These are phyloP conservation scores for Ceratocystis lukuohia DNA, from an alignment of 2,329 filamentous ascomycete genomes.

Conservation along the genomic window DNA sequence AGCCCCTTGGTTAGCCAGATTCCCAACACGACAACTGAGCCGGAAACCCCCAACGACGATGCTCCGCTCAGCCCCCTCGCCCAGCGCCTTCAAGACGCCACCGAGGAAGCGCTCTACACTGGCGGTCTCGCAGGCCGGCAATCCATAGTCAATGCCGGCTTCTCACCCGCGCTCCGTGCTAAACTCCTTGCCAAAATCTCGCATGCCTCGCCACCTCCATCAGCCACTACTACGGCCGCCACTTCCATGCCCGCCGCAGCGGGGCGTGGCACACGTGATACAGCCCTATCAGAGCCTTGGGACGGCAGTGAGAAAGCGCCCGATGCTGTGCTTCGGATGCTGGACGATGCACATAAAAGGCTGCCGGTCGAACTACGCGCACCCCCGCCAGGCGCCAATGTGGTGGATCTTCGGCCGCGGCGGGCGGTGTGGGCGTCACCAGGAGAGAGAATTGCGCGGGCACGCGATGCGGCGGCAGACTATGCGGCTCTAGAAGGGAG, in stretches of 20 bases:
- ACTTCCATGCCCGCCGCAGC: conserved; percentile 38
- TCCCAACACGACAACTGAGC: neutral
- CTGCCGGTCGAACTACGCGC: conserved; percentile 39
- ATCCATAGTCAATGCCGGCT: conserved; percentile 48
- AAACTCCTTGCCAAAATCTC: conserved; percentile 44
- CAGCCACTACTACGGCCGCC: neutral
- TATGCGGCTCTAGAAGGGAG: conserved; percentile 30
- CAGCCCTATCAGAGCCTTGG: conserved; percentile 61
- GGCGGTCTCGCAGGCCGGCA: conserved; percentile 46
- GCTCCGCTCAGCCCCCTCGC: conserved; percentile 22
- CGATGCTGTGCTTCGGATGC: conserved; percentile 72
- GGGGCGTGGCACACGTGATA: conserved; percentile 52
- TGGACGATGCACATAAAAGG: conserved; percentile 63
- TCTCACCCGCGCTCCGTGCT: conserved; percentile 49
- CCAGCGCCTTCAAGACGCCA: conserved; percentile 46
- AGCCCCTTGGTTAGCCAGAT: no score
- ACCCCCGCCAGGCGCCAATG: conserved; percentile 21
- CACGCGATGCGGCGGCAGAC: conserved; percentile 42
- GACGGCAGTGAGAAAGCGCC: conserved; percentile 59
- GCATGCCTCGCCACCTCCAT: conserved; percentile 29
- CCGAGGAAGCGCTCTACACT: conserved; percentile 46
- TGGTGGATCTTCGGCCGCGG: conserved; percentile 40
- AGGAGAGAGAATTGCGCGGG: conserved; percentile 38
- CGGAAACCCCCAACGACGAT: neutral
- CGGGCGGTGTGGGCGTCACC: conserved; percentile 29